Evolutionary conservation across 805 yeast genomes (phyloP), one percentile per base, ranked within the genome.

Genomic region (Candida andamanensis): DNA sequence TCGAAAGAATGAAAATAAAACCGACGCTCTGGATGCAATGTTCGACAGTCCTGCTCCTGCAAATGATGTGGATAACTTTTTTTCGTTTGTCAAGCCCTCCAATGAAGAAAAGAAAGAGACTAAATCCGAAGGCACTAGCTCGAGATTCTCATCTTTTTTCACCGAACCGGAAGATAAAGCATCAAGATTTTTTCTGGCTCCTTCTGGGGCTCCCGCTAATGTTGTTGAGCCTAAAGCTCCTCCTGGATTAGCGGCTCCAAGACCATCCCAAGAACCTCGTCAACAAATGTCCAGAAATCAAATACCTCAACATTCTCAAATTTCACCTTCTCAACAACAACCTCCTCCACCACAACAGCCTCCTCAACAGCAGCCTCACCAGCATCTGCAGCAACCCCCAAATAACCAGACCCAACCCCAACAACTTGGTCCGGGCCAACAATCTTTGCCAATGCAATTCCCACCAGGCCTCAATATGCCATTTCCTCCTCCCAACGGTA

Each of bases 61-160:
- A 17, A 67, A 62, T 38, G 69, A 63, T 17, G 69, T 60, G 12
- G 72, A 64, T 41, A 67, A 56, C 44, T 58, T 69, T 47, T 60
- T 61, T 44, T 58, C 70, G 12, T 61, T 60, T 47, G 60, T 58
- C 16, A 58, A 55, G 30, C 63, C 66, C 14, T 29, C 41, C 15
- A 36, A 24, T 8, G 42, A 22, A 15, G 43, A 28, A 3, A 33
- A 30, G n/a, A 37, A 28, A 24, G 39, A 40, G 14, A 12, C 23
- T 20, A 10, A 15, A 17, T 14, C 45, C 5, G 40, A 44, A 10
- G 32, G 40, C 6, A 36, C 48, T 13, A 57, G 66, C 36, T 59
- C 65, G 5, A 43, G 61, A 33, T 60, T 61, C 35, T 60, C 65
- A 5, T 57, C 64, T 4, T 61, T 60, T 29, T 61, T 61, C 26